phyloP scores from a whole-genome alignment of 495 filamentous ascomycete genomes.

The Neurospora sp. region DNA sequence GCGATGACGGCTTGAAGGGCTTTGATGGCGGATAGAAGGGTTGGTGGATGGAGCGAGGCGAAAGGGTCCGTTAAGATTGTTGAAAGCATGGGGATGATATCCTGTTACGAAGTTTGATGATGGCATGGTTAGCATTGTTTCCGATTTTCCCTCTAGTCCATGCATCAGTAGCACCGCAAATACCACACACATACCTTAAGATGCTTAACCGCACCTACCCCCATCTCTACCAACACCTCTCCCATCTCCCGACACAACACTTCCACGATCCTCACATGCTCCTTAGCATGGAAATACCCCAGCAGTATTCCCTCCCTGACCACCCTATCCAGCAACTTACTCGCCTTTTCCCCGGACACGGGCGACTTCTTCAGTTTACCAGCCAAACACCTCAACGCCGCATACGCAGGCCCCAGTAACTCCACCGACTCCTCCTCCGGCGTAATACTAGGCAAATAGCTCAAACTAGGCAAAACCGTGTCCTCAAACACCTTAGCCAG shows the following conservation, averaged over 20 bases:
- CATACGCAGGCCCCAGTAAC: slow-evolving; percentile 57
- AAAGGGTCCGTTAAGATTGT: slow-evolving; percentile 62
- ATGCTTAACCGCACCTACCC: slow-evolving; percentile 62
- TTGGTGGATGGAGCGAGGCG: slow-evolving; percentile 42
- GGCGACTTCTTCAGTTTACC: slow-evolving; percentile 22
- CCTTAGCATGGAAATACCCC: slow-evolving; percentile 42
- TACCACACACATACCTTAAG: slow-evolving; percentile 41
- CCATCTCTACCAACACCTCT: slow-evolving; percentile 48
- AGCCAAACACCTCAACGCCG: slow-evolving; percentile 51
- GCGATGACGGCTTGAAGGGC: slow-evolving; percentile 50
- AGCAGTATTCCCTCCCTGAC: slow-evolving; percentile 47
- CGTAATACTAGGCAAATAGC: slow-evolving; percentile 69
- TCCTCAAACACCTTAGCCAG: slow-evolving; percentile 72
- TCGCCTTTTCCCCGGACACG: slow-evolving; percentile 11
- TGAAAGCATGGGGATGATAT: slow-evolving; percentile 58
- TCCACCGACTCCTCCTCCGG: slow-evolving; percentile 58
- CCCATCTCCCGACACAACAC: slow-evolving; percentile 50
- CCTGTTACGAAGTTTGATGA: slow-evolving; percentile 24
- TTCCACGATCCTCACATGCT: slow-evolving; percentile 39
- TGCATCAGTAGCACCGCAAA: not conserved
- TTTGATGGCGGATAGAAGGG: slow-evolving; percentile 43
- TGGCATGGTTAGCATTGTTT: not conserved
- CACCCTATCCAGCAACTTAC: slow-evolving; percentile 38
- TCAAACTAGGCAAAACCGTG: slow-evolving; percentile 60
- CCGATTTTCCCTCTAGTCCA: not conserved